phyloP scores from a whole-genome alignment of 495 filamentous ascomycete species.

The Copromyces sp. region DNA sequence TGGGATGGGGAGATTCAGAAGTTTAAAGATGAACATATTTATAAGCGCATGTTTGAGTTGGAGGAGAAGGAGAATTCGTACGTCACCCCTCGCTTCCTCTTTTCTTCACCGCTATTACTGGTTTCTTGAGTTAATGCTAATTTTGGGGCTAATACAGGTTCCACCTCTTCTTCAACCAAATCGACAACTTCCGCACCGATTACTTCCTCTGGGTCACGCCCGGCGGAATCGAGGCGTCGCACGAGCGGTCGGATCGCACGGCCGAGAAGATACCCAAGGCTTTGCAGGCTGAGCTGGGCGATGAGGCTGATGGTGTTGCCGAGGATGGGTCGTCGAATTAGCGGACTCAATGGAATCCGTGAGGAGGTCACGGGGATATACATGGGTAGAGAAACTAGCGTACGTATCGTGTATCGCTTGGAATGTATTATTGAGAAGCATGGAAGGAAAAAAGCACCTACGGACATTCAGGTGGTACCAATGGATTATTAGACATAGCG shows the following conservation, averaged over 20 bases:
- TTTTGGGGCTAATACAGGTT: constrained; percentile 37
- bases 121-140: too few species aligned
- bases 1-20: constrained; percentile 67
- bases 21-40: constrained; percentile 92
- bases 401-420: too few species aligned
- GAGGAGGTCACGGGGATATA: too few species aligned
- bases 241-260: constrained; percentile 22
- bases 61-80: constrained; percentile 72
- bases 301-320: constrained; percentile 28
- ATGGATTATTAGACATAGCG: too few species aligned
- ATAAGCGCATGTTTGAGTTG: constrained; percentile 78
- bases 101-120: too few species aligned
- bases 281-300: constrained; percentile 27
- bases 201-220: constrained; percentile 72
- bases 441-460: too few species aligned
- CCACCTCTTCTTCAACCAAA: constrained; percentile 70
- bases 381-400: too few species aligned
- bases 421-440: too few species aligned
- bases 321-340: constrained; percentile 16
- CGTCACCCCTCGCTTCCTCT: constrained; percentile 18
- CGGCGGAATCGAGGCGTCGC: constrained; percentile 47
- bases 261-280: constrained; percentile 22
- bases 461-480: too few species aligned
- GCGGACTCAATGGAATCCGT: too few species aligned
- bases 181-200: constrained; percentile 63